Base-by-base conservation (phyloP, 768 basidiomycete genomes). In the Sistotremastrum niveocremeum region DNA sequence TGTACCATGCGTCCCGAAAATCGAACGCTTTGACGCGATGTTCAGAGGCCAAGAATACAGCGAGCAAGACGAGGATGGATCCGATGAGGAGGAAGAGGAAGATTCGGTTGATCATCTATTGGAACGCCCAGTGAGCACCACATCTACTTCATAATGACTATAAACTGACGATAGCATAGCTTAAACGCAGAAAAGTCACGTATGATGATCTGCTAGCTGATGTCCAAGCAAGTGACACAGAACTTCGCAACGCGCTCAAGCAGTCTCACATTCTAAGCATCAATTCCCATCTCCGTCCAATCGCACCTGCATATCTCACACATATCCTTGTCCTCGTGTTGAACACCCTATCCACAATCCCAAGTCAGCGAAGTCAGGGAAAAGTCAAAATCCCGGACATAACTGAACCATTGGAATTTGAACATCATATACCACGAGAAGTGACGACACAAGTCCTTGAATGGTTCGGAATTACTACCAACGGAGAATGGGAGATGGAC, bases 221-320 rank as follows among this genome's bases (percentile, higher is more conserved):
- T 42, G 72, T 93, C 5, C 91, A 95, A 56, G 87, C 90, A 3
- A 89, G 86, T 57, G 83, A 90, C 46, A 62, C 55, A 0, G 90
- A 95, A 58, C 62, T 95, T 20, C 67, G 67, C 5, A 60, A 51
- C 11, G 87, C 81, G 1, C 60, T 95, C 32, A 72, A 64, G 44
- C 73, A 77, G n/a, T 70, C 71, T 38, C 79, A 79, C 4, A 74
- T 97, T 29, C 76, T 95, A 10, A 65, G 76, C 42, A 66, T 91
- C 2, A 71, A 83, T 47, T 81, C 78, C 46, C 66, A 71, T 46
- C 74, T 97, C 20, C 75, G 88, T 2, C 82, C 83, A 2, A 77
- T 95, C 36, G 68, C 82, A 1, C 72, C 72, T 0, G 60, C 64
- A 3, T 84, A 78, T 60, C 77, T 95, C 32, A 67, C 69, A 37